A percentile compares a stretch with the other conserved stretches of the same genome.
phyloP scores from a whole-genome alignment of 371 early-diverging fungal genomes.

The Edhazardia aedis region DNA sequence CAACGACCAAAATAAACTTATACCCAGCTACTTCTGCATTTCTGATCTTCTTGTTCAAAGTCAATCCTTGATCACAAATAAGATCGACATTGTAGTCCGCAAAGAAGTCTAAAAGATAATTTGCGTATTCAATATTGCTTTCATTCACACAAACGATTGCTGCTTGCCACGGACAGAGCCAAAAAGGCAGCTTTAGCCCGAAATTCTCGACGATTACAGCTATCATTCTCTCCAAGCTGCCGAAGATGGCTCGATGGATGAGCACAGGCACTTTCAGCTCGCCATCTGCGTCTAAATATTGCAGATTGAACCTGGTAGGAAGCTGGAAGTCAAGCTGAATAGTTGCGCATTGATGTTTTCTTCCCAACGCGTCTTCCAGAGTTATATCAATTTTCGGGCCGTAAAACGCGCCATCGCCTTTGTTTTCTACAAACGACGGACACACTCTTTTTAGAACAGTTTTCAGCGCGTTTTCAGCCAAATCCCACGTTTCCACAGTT shows the following conservation, averaged over 20 bases:
- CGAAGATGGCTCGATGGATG: slow-evolving; percentile 91
- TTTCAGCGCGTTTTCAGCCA: slow-evolving; percentile 59
- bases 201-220: slow-evolving; percentile 84
- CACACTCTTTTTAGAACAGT: slow-evolving; percentile 54
- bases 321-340: slow-evolving; percentile 91
- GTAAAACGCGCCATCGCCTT: slow-evolving; percentile 97
- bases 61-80: slow-evolving; percentile 60
- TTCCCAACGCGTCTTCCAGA: slow-evolving; percentile 69
- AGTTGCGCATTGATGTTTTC: slow-evolving; percentile 86
- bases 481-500: slow-evolving; percentile 64
- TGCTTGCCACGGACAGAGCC: slow-evolving; percentile 84
- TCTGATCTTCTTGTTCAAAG: slow-evolving; percentile 80
- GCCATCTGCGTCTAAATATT: slow-evolving; percentile 53
- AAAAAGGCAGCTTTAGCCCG: slow-evolving; percentile 78
- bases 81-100: no score
- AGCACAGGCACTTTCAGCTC: slow-evolving; percentile 69
- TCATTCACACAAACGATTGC: slow-evolving; percentile 54
- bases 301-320: slow-evolving; percentile 67
- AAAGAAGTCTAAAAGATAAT: no score
- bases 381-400: slow-evolving; percentile 98
- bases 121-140: slow-evolving; percentile 43
- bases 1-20: slow-evolving; percentile 74
- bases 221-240: slow-evolving; percentile 85
- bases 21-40: slow-evolving; percentile 61
- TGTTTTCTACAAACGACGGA: slow-evolving; percentile 71